phyloP scores from a whole-genome alignment of 257 asterid genomes.

The Scutellaria minor region DNA sequence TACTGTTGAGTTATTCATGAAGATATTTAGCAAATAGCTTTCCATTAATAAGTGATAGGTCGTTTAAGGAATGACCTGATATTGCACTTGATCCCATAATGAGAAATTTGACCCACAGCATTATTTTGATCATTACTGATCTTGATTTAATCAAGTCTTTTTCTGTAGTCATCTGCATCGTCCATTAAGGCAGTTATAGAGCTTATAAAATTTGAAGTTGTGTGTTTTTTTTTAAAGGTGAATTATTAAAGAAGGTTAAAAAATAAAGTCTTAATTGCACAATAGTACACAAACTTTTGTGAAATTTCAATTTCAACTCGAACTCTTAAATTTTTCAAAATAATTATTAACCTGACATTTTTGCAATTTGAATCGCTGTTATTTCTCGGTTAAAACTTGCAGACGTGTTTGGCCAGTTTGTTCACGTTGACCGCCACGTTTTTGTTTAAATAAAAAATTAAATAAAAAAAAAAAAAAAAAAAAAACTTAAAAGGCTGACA shows the following conservation, averaged over 20 bases:
- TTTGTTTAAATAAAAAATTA: no score
- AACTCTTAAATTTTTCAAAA: background rate
- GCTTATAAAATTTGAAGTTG: background rate
- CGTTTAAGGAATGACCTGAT: background rate
- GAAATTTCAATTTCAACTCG: no score
- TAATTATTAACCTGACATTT: no score
- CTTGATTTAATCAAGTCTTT: background rate
- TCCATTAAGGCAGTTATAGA: background rate
- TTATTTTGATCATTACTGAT: background rate
- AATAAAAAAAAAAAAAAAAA: no score
- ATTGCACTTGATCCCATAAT: background rate
- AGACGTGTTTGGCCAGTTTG: no score
- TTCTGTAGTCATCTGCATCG: background rate
- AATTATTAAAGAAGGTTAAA: background rate
- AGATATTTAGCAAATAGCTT: constrained; percentile 11
- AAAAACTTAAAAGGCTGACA: background rate
- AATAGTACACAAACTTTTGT: no score
- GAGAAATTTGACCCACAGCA: background rate
- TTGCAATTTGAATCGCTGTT: no score
- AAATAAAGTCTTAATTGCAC: background rate
- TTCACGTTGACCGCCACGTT: no score
- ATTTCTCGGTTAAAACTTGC: no score
- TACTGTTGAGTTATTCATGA: background rate
- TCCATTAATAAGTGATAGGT: background rate
- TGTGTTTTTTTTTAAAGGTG: background rate